A percentile compares a stretch with the other conserved stretches of the same genome.
phyloP scores from a whole-genome alignment of 805 yeast genomes.

The Metschnikowia gruessii region DNA sequence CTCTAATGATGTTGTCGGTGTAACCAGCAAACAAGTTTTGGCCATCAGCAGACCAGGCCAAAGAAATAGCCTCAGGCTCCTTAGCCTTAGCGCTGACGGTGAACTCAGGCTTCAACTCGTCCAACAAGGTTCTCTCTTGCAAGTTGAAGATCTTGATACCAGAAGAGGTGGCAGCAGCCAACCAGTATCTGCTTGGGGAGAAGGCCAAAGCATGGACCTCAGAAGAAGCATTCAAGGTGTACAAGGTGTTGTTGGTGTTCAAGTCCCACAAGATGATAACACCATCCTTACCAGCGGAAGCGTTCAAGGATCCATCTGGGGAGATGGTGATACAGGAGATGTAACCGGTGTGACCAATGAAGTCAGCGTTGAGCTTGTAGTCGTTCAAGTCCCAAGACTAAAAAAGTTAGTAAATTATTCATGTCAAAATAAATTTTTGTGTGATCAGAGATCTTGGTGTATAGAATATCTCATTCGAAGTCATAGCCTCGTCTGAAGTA shows the following conservation, averaged over 20 bases:
- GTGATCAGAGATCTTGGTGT: conserved; percentile 99
- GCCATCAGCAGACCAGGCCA: conserved; percentile 99
- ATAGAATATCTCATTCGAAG: conserved; percentile 90
- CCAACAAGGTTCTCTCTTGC: conserved; percentile 90
- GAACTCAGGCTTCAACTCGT: conserved; percentile 97
- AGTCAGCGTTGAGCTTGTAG: conserved; percentile 88
- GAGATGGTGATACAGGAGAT: conserved; percentile 94
- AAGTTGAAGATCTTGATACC: conserved; percentile 98
- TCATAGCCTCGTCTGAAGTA: conserved; percentile 85
- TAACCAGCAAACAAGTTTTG: conserved; percentile 99
- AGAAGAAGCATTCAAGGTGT: conserved; percentile 92
- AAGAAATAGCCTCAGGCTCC: conserved; percentile 97
- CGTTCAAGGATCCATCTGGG: conserved; percentile 99
- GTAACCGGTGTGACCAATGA: conserved; percentile 99
- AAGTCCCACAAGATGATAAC: conserved; percentile 97
- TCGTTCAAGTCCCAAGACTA: conserved; percentile 92
- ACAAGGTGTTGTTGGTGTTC: conserved; percentile 77
- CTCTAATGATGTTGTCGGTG: conserved; percentile 99
- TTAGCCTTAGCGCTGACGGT: conserved; percentile 83
- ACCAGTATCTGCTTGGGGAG: conserved; percentile 99
- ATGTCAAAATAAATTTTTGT: conserved; percentile 1
- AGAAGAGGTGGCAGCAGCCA: conserved; percentile 98
- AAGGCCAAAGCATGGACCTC: conserved; percentile 97
- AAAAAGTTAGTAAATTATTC: conserved; percentile 43
- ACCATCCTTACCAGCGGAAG: conserved; percentile 99